Conservation (phyloP, 2,329 filamentous ascomycete species). For the Pseudocercospora macadamiae region DNA sequence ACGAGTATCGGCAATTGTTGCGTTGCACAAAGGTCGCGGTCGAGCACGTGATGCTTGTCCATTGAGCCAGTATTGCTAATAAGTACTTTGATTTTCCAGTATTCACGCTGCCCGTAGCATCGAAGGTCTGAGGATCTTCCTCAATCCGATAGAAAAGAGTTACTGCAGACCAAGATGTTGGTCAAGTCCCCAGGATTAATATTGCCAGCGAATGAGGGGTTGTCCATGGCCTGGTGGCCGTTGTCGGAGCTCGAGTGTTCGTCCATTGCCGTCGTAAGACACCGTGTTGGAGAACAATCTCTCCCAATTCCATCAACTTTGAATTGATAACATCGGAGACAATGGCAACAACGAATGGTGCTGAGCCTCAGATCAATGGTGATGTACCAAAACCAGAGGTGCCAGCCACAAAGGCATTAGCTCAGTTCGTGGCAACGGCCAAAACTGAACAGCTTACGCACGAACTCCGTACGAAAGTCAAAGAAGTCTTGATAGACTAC, state of each 20-base stretch:
- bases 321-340: neutral
- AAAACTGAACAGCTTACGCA: constrained; percentile 24
- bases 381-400: constrained; percentile 12
- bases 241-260: neutral
- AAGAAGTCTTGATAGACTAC: constrained; percentile 39
- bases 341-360: neutral
- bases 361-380: neutral
- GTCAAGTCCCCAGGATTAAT: neutral
- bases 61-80: too few relatives aligned
- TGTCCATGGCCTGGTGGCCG: neutral
- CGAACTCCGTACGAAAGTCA: constrained; percentile 30
- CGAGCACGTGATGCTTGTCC: too few relatives aligned
- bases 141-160: too few relatives aligned
- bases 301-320: neutral
- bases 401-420: constrained; percentile 32
- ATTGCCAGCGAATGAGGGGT: neutral
- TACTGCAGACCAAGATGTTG: neutral
- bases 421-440: constrained; percentile 32
- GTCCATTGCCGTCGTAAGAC: neutral
- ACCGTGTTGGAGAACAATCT: neutral
- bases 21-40: too few relatives aligned
- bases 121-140: too few relatives aligned
- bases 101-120: too few relatives aligned
- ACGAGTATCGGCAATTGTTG: too few relatives aligned
- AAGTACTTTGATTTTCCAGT: too few relatives aligned